Conservation (phyloP, 805 yeast genomes). For the Dipodascus albidus region DNA sequence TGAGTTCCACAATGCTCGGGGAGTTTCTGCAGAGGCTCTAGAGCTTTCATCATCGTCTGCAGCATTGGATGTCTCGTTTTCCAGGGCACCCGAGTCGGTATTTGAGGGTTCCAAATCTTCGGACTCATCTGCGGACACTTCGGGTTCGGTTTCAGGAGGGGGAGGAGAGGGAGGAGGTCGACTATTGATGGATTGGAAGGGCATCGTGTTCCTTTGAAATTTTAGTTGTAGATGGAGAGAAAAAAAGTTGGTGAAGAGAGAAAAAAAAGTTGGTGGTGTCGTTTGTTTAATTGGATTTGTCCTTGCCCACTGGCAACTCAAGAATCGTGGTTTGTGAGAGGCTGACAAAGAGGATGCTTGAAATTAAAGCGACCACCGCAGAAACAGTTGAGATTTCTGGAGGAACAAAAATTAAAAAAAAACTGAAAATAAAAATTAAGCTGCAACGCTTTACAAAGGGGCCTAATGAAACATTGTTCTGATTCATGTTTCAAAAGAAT, state of each 20-base stretch:
- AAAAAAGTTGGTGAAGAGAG: not conserved
- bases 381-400: not conserved
- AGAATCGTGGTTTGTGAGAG: not conserved
- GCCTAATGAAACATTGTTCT: no score
- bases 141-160: not conserved
- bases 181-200: not conserved
- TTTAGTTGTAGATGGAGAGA: not conserved
- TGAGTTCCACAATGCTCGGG: not conserved
- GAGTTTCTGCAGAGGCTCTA: not conserved
- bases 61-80: not conserved
- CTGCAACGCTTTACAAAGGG: no score
- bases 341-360: not conserved
- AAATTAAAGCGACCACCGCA: not conserved
- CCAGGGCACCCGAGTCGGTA: no score
- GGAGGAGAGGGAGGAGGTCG: conserved; percentile 1
- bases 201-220: not conserved
- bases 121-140: not conserved
- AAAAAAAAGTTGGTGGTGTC: conserved; percentile 1
- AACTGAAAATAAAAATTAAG: not conserved
- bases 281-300: not conserved
- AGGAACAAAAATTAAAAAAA: not conserved
- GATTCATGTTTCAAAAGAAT: no score
- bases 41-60: not conserved
- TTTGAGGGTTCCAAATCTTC: not conserved
- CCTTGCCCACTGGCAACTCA: not conserved